Percentiles rank a stretch among this genome's conserved stretches.
Conservation (phyloP, 257 asterid species). For the Petrea volubilis region DNA sequence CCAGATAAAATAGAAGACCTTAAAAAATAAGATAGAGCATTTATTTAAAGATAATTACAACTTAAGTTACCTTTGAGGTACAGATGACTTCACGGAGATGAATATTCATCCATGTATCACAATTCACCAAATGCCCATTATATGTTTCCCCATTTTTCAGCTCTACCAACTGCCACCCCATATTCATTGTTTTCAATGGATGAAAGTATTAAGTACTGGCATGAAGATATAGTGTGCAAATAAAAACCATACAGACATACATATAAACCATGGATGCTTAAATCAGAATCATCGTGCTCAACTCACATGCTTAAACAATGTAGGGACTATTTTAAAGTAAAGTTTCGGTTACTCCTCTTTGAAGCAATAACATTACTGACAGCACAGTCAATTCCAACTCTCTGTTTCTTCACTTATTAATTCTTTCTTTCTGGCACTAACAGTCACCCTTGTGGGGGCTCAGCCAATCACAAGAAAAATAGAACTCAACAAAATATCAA, state of each 20-base stretch:
- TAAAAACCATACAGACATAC: background rate
- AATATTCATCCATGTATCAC: no score
- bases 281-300: background rate
- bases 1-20: background rate
- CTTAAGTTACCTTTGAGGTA: conserved; percentile 51
- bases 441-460: background rate
- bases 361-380: background rate
- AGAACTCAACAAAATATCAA: background rate
- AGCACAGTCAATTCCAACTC: background rate
- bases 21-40: background rate
- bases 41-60: conserved; percentile 1
- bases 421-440: background rate
- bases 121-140: no score
- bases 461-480: background rate
- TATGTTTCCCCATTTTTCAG: no score
- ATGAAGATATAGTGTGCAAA: background rate
- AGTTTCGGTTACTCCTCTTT: background rate
- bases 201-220: background rate
- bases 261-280: background rate
- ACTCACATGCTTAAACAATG: background rate
- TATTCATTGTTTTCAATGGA: background rate
- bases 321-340: background rate
- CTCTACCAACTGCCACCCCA: conserved; percentile 55
- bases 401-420: background rate
- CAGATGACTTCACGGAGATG: no score